Conservation (phyloP, 129 eudicot genomes). For the Cynara cardunculus region DNA sequence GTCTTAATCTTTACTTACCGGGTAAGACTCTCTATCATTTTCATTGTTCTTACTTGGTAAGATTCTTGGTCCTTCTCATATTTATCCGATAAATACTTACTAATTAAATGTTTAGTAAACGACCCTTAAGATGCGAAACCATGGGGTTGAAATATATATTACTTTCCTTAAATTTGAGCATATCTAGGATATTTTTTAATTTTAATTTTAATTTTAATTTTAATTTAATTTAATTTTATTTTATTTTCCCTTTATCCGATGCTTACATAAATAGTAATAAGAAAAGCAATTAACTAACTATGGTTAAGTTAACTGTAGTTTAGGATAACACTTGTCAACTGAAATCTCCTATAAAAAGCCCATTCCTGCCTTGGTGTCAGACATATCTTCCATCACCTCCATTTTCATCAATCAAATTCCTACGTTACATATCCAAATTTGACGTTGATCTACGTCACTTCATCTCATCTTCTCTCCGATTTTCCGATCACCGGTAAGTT, state of each 20-base stretch:
- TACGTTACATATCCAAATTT: background rate
- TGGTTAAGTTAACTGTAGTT: constrained; percentile 15
- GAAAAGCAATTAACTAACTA: constrained; percentile 2
- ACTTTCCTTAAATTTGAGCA: background rate
- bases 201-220: background rate
- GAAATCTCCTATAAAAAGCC: constrained; percentile 14
- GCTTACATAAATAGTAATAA: background rate
- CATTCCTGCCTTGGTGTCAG: constrained; percentile 4
- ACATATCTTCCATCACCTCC: constrained; percentile 23
- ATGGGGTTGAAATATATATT: no score
- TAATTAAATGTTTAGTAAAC: no score
- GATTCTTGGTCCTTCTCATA: no score
- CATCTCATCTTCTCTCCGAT: background rate
- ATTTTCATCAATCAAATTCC: background rate
- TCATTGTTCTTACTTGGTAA: no score
- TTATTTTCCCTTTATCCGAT: background rate
- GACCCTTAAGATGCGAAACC: no score
- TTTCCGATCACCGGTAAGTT: background rate
- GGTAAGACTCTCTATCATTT: no score
- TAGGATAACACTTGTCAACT: constrained; percentile 15
- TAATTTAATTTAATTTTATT: background rate
- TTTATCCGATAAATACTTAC: no score
- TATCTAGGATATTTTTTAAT: background rate
- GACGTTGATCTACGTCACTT: constrained; percentile 1
- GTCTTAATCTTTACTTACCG: no score